phyloP scores from a whole-genome alignment of 306 rosid species.

The Carpinus fangiana region DNA sequence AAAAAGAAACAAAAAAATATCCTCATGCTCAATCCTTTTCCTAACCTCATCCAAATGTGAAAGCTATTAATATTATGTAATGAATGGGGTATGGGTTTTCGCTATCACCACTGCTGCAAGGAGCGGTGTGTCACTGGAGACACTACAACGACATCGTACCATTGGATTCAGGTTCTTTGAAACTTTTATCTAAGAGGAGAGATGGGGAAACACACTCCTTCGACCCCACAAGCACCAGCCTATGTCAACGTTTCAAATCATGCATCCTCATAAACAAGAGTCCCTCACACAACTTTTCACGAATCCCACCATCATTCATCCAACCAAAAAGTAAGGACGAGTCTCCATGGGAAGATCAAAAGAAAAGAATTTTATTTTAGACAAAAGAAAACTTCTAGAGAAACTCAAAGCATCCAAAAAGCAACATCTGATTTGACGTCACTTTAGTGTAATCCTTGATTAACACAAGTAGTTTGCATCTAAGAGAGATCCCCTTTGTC shows the following conservation, averaged over 20 bases:
- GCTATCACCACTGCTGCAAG: background rate
- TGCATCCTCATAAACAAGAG: slow-evolving; percentile 20
- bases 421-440: slow-evolving; percentile 35
- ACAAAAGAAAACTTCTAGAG: slow-evolving; percentile 38
- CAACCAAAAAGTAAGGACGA: background rate
- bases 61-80: too few relatives aligned
- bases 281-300: slow-evolving; percentile 24
- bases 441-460: slow-evolving; percentile 26
- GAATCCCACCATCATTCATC: slow-evolving; percentile 27
- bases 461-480: slow-evolving; percentile 27
- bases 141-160: background rate
- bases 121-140: background rate
- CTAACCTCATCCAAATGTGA: too few relatives aligned
- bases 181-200: background rate
- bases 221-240: slow-evolving; percentile 22
- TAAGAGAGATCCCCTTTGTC: slow-evolving; percentile 26
- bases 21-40: background rate
- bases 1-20: too few relatives aligned
- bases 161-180: background rate
- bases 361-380: slow-evolving; percentile 27
- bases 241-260: slow-evolving; percentile 15
- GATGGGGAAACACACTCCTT: background rate
- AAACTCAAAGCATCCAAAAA: slow-evolving; percentile 56
- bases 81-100: background rate
- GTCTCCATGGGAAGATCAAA: slow-evolving; percentile 24